Conservation (phyloP, 805 yeast species). For the Cyberlindnera euphorbiiphila region DNA sequence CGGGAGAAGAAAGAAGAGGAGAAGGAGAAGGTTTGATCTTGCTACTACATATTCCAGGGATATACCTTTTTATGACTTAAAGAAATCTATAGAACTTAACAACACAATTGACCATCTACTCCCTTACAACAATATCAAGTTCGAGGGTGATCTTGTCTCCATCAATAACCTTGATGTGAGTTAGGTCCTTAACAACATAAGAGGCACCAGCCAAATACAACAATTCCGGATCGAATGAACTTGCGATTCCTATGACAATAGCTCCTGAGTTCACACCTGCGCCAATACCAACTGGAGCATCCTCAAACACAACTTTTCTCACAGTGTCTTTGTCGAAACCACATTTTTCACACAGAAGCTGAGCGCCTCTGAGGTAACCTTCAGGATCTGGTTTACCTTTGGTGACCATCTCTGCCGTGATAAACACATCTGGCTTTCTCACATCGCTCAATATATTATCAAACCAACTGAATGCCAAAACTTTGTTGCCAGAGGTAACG, state of each 20-base stretch:
- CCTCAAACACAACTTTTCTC: constrained; percentile 70
- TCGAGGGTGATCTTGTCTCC: constrained; percentile 24
- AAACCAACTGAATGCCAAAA: constrained; percentile 78
- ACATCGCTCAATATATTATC: constrained; percentile 48
- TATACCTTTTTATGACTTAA: not conserved
- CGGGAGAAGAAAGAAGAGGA: constrained; percentile 1
- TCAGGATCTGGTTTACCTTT: constrained; percentile 86
- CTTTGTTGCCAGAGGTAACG: constrained; percentile 79
- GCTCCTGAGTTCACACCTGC: constrained; percentile 89
- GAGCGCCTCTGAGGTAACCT: constrained; percentile 51
- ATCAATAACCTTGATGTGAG: constrained; percentile 25
- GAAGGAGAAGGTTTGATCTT: not conserved
- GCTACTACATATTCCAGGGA: too few species aligned
- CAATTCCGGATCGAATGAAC: constrained; percentile 57
- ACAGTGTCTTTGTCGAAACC: constrained; percentile 34
- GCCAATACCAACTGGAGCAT: constrained; percentile 84
- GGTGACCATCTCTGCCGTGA: constrained; percentile 77
- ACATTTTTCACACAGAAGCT: constrained; percentile 43
- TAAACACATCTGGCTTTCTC: constrained; percentile 66
- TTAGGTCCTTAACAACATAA: constrained; percentile 73
- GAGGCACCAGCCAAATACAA: constrained; percentile 70
- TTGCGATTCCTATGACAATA: constrained; percentile 76
- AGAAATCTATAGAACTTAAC: not conserved
- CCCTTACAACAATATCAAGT: constrained; percentile 23
- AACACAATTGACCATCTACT: too few species aligned